Base-by-base conservation (phyloP, 371 early-diverging fungal genomes). In the Mortierella sp. region DNA sequence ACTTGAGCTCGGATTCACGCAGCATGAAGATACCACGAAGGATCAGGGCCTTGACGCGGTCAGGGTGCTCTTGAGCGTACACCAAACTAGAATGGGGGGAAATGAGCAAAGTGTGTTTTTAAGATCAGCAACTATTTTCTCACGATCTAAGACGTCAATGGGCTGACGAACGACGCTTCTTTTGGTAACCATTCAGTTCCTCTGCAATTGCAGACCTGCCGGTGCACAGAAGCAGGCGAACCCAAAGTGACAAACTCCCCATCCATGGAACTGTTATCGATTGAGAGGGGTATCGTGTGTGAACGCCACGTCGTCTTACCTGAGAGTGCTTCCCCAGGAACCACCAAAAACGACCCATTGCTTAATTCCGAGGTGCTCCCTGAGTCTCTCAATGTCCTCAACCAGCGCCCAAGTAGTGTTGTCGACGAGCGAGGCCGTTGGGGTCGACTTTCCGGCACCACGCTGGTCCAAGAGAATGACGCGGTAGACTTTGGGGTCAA, bases 271-370 rank as follows among this genome's bases (percentile, higher is more conserved):
- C n/a, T n/a, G n/a, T n/a, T n/a, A n/a, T n/a, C n/a, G n/a, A n/a
- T n/a, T n/a, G n/a, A n/a, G n/a, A n/a, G n/a, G n/a, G n/a, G n/a
- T n/a, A n/a, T n/a, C n/a, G 29, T 44, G 13, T 28, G 41, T 39
- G n/a, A 24, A 24, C 54, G 25, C 28, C 24, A 13, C 3, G 50
- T 49, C 21, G 9, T n/a, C 14, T 56, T 34, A 74, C 76, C 76
- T 74, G 55, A 79, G 57, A 3, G 79, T 79, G 56, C 70, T 77
- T 40, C 79, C 81, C 79, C 80, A 81, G 14, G 80, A 79, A 28
- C 88, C 88, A 28, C 91, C 89, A 81, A 89, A 89, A 16, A 89
- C 88, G 44, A 87, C 83, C 90, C 89, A 89, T 47, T 82, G 83
- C 54, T 87, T 86, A 49, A 89, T 85, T 19, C 71, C 65, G 9